Base-by-base conservation (phyloP, 106 monocot genomes). In the Acanthochlamys bracteata region DNA sequence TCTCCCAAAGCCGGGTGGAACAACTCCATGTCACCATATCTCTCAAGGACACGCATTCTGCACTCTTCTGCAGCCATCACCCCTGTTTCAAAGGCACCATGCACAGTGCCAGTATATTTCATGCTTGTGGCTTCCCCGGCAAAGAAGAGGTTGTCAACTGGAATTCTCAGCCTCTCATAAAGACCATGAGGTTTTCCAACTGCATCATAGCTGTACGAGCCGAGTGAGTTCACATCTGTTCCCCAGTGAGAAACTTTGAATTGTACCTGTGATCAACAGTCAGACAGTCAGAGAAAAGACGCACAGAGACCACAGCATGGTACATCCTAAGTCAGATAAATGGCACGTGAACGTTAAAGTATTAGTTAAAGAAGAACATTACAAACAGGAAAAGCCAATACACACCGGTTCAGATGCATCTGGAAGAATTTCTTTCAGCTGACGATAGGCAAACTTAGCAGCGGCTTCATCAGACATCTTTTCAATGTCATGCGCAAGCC, bases 121-220 rank as follows among this genome's bases (percentile, higher is more conserved):
- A 81, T 53, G 76, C 96, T 84, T 11, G 96, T 91, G 24, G 96
- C 96, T 49, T 96, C 96, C 25, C 96, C 96, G 0, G 90, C 90
- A 55, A 96, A 96, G 82, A 96, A 96, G 16, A 96, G 82, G 61
- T 96, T 96, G 78, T 96, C 96, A 11, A 96, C 90, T 7, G 96
- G 96, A 53, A 88, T 81, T 10, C 96, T 69, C n/a, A 96, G 72
- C 75, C 73, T 68, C 78, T 91, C 96, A n/a, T 74, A 84, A 12
- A 88, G 75, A 24, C 74, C 72, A 51, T 80, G 82, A 16, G 87
- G 45, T 67, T 85, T 90, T 41, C 82, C 82, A 12, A 96, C 83
- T 6, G 70, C 62, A n/a, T 82, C 87, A 26, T 88, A 90, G 57
- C 78, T 88, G 69, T 96, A 96, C 14, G 96, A 84, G 41, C 90